Evolutionary conservation across 352 stramenopile genomes (phyloP), one percentile per base, ranked within the genome.

Genomic region (Phytopythium cucurbitacearum): DNA sequence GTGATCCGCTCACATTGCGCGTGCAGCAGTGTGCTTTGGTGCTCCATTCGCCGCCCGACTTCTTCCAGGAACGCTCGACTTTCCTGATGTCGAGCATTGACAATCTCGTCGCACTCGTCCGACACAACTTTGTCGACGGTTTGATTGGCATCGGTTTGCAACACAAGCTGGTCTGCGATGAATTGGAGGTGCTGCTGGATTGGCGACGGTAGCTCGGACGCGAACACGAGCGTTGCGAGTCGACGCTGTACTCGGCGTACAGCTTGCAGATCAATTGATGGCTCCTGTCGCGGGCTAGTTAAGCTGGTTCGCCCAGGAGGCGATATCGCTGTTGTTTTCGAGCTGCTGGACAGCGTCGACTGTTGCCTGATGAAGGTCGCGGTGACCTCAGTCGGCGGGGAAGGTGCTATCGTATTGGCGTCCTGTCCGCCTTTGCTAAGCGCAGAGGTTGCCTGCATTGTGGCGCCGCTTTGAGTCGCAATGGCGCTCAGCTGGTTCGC

Each of bases 171-270:
- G 16, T 73, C 49, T 2, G 69, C 51, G 42, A 83, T 73, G 12
- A 72, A 76, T 3, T 57, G 44, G 2, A 96, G 41, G 5, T 85
- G 70, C 11, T 75, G 32, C 34, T 91, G 71, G 52, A 88, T 80
- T 1, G 57, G 37, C 9, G 37, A 21, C 12, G 53, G 66, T 15
- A 96, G 57, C 51, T 96, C 85, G 9, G 80, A 89, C 5, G 73
- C 75, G 48, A 78, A 88, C 35, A 93, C 52, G 8, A 94, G 58
- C n/a, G 68, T 83, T 11, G 76, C 85, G 28, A 96, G 61, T 15
- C 87, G 80, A 2, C 84, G 76, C 53, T 93, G 83, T 9, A 92
- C 67, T 38, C 79, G 83, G n/a, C 85, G 79, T 36, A 96, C 86
- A n/a, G 80, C 76, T 45, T 82, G 67, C 11, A 95, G 62, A 59